A percentile compares a stretch with the other conserved stretches of the same genome.
phyloP scores from a whole-genome alignment of 1,284 basidiomycete genomes.

The Ceratobasidium sp. region DNA sequence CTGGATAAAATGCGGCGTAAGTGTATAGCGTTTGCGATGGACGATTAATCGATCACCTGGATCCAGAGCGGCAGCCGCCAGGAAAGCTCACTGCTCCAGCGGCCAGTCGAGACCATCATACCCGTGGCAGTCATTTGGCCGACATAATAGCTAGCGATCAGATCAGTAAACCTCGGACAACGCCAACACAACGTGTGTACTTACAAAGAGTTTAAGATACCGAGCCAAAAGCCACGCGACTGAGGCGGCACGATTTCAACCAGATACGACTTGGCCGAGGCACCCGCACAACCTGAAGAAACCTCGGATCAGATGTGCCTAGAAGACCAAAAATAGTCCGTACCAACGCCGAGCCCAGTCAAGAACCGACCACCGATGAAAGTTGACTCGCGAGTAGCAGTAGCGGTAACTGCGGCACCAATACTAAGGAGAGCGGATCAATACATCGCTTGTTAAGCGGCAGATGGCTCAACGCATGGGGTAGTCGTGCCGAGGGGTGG shows the following conservation, averaged over 20 bases:
- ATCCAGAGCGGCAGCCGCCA: conserved; percentile 67
- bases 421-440: conserved; percentile 52
- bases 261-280: conserved; percentile 65
- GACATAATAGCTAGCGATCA: conserved; percentile 63
- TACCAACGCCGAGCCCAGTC: conserved; percentile 58
- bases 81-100: conserved; percentile 59
- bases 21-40: background rate
- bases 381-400: conserved; percentile 59
- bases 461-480: background rate
- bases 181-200: conserved; percentile 43
- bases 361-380: conserved; percentile 67
- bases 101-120: conserved; percentile 67
- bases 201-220: conserved; percentile 65
- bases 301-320: conserved; percentile 48
- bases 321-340: conserved; percentile 37
- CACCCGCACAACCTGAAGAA: conserved; percentile 59
- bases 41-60: conserved; percentile 55
- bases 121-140: conserved; percentile 66
- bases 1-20: conserved; percentile 50
- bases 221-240: conserved; percentile 65
- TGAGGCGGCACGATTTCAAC: conserved; percentile 66
- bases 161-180: background rate
- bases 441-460: conserved; percentile 15
- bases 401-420: conserved; percentile 66
- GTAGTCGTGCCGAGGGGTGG: conserved; percentile 25